Evolutionary conservation across 805 yeast species (phyloP), one percentile per base, ranked within the genome.

Genomic region (Myxozyma monticola): DNA sequence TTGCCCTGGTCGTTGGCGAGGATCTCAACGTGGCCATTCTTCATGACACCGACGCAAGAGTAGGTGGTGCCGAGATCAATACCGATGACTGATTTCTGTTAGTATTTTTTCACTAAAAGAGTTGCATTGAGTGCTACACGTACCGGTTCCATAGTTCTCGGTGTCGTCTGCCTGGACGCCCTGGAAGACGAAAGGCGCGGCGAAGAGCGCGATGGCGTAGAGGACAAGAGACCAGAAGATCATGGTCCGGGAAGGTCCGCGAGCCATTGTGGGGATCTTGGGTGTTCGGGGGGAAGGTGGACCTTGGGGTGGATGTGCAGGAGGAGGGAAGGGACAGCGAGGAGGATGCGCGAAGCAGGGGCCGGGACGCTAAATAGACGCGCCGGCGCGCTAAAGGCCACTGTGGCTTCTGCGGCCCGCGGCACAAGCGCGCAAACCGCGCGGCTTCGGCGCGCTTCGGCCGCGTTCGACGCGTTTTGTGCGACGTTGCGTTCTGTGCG

Each of bases 1-100:
- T 91, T 91, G 77, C 98, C 98, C 76, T 91, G 97, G 72, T 90
- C 96, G 69, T 90, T 90, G 63, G 97, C 96, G 66, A 90, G 82
- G 66, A 90, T 90, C 68, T 91, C 97, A 54, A 91, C 97, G 66
- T 95, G 78, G 67, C 87, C 95, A 64, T 85, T 83, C 45, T 83
- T 71, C 71, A 79, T 82, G 72, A 80, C 89, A 65, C 96, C 98
- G 56, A 91, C 98, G 81, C 97, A 90, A 8, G 96, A 90, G 79
- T 90, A 90, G 4, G 98, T 90, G 58, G 98, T 90, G 68, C 99
- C 99, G 74, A 91, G 79, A 77, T 91, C 98, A 67, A 91, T 91
- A 74, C 98, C 95, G 61, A 87, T 86, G 41, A 85, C 91, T 51
- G 30, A 12, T 17, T 18, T 14, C 18, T n/a, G 18, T 3, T 17